Base-by-base conservation (phyloP, 495 filamentous ascomycete species). In the Neurospora sp. region DNA sequence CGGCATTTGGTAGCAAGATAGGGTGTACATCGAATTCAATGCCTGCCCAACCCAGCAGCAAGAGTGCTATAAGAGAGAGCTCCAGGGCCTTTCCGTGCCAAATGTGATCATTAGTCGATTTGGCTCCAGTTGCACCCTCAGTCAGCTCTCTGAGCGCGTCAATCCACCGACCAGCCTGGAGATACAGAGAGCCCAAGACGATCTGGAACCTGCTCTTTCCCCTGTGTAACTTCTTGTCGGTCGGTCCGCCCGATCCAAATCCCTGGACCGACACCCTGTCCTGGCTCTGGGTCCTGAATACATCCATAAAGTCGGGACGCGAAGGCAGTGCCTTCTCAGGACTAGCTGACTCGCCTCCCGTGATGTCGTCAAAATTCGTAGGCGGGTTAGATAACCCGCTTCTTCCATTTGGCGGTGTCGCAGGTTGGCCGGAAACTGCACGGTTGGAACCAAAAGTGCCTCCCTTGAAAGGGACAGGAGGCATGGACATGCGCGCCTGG, bases 41-140 rank as follows among this genome's bases (percentile, higher is more conserved):
- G 16, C 91, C 92, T 69, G 90, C 87, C 92, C 94, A 96, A 71
- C 91, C 92, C 70, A 96, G 88, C 83, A 98, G 89, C 39, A 98
- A 76, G 74, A 98, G 86, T 79, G 90, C 91, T 69, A 97, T 87
- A 16, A 94, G 83, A 75, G 96, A 92, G 11, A 93, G 90, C 78
- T 98, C 96, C 39, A 98, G 86, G 4, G 93, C 94, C 83, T 98
- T 99, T 14, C 92, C 96, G 85, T 98, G 93, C 96, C 96, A 99
- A 9, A 97, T 80, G 84, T 97, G 93, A 81, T 98, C 96, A 79
- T 92, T 95, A 76, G 91, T 89, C 41, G 89, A 90, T 79, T 92
- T 92, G 18, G 94, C 92, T 75, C 90, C 88, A 12, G 89, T 88
- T 9, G 91, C 93, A 69, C 91, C 91, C 71, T 98, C 95, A 35